phyloP scores from a whole-genome alignment of 106 monocot genomes.

The Xerophyta viscosa region DNA sequence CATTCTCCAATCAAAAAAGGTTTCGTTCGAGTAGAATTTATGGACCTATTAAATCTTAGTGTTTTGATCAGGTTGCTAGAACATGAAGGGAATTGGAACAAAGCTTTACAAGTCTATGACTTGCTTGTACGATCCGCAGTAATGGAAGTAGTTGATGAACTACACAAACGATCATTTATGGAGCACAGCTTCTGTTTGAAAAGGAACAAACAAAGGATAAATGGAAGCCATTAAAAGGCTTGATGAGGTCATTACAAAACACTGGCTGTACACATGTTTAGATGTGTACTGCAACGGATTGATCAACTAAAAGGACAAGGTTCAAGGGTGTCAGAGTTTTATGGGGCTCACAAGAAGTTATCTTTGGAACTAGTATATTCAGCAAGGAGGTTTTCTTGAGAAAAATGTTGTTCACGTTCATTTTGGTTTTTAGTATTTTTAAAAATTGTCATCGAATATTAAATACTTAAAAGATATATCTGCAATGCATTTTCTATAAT shows the following conservation, averaged over 20 bases:
- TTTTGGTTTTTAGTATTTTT: too few species aligned
- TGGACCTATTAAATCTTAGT: too few species aligned
- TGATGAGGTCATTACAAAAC: slow-evolving; percentile 92
- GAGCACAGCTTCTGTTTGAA: neutral
- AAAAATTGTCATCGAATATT: too few species aligned
- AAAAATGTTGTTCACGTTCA: too few species aligned
- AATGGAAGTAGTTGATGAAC: slow-evolving; percentile 4
- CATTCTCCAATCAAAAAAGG: too few species aligned
- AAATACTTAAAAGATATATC: too few species aligned
- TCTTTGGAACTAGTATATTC: too few species aligned
- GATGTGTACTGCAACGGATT: slow-evolving; percentile 78
- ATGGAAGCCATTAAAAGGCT: slow-evolving; percentile 71
- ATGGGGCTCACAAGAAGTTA: slow-evolving; percentile 74
- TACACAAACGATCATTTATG: slow-evolving; percentile 11
- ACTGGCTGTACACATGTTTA: slow-evolving; percentile 88
- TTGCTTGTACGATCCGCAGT: slow-evolving; percentile 62
- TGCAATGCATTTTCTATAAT: too few species aligned
- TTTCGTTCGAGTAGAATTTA: too few species aligned
- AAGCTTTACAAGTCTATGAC: slow-evolving; percentile 85
- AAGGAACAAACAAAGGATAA: slow-evolving; percentile 18
- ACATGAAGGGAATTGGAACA: slow-evolving; percentile 96
- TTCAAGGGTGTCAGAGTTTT: slow-evolving; percentile 69
- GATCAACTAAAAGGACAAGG: slow-evolving; percentile 27
- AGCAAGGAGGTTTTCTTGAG: too few species aligned
- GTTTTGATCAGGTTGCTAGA: too few species aligned